These are phyloP conservation scores for Colletotrichum tropicicola DNA, from an alignment of 2,329 filamentous ascomycete species.

Conservation along the genomic window DNA sequence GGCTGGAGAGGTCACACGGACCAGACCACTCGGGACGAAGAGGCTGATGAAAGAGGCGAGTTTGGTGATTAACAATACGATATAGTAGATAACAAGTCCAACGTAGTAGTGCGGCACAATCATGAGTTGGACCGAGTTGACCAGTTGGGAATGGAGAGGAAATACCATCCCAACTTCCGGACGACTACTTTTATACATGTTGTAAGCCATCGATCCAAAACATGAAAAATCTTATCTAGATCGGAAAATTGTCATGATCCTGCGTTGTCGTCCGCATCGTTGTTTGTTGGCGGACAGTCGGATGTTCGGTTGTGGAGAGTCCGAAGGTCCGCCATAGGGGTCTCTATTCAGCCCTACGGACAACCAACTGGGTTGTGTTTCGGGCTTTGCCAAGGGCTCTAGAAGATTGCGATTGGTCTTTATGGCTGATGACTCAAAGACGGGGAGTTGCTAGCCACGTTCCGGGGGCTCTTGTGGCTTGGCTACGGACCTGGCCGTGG, in stretches of 20 bases:
- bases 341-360: neutral
- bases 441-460: neutral
- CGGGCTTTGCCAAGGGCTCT: neutral
- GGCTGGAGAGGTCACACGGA: neutral
- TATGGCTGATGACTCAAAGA: neutral
- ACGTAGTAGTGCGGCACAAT: conserved; percentile 1
- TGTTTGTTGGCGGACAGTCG: neutral
- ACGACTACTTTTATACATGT: neutral
- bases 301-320: neutral
- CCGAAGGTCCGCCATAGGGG: neutral
- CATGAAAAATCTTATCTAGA: neutral
- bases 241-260: neutral
- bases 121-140: neutral
- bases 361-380: neutral
- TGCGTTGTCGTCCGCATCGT: neutral
- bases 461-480: neutral
- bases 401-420: neutral
- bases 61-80: neutral
- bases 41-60: neutral
- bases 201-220: neutral
- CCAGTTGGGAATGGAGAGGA: neutral
- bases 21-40: neutral
- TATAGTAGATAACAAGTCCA: neutral
- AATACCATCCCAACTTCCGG: neutral
- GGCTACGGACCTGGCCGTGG: too few species aligned